Base-by-base conservation (phyloP, 768 basidiomycete genomes). In the Lentinula aciculospora region DNA sequence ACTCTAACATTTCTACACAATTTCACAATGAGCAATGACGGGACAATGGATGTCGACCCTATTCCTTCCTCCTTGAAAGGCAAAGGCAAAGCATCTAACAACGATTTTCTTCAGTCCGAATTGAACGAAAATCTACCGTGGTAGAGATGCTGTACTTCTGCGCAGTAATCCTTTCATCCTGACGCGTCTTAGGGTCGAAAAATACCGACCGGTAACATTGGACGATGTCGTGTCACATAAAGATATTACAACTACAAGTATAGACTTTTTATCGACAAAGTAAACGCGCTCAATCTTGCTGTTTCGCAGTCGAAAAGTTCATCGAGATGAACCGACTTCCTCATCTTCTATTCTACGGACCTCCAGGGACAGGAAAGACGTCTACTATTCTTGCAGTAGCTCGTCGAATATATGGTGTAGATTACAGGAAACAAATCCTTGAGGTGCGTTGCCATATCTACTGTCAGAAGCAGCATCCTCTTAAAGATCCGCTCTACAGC, bases 281-380 rank as follows among this genome's bases (percentile, higher is more conserved):
- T 29, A 19, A n/a, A 53, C 39, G 17, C 36, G 47, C 57, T 61
- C 63, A 62, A 50, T 47, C 55, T 44, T 15, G 28, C 45, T 9
- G 4, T n/a, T 47, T 48, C 36, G 17, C 65, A 99, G 96, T 99
- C 71, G 94, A 97, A 71, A 89, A 88, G 68, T 98, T 99, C 70
- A 97, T 99, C 61, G 88, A 93, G 64, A 93, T 92, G 71, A 96
- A 95, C 63, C 78, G 95, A 51, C 69, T 99, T 23, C 97, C 97
- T 0, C 97, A 99, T 72, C 77, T 99, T 28, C 78, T 99, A 53
- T 94, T 99, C 72, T 99, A 99, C 66, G 97, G 97, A 0, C 97
- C 97, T 32, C 97, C 97, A 10, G 97, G 96, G 10, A 99, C 97
- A 0, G 97, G 97, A 51, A 99, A 99, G 72, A 99, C 97, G 4